Conservation (phyloP, 257 asterid genomes). For the Mitragyna speciosa region DNA sequence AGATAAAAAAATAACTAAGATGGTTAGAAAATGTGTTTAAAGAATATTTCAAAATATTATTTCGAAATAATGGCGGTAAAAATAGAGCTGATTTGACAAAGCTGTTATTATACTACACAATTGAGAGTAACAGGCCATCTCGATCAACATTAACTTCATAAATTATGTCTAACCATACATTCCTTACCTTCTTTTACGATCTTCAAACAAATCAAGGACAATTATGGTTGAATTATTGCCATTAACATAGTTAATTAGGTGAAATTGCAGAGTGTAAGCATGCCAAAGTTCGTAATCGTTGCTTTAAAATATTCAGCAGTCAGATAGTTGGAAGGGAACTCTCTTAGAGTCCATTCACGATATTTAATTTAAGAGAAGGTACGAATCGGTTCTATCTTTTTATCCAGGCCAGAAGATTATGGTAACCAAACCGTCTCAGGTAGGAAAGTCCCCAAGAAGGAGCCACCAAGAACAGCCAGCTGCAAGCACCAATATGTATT, state of each 20-base stretch:
- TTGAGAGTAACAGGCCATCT: not conserved
- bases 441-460: conserved; percentile 81
- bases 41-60: too few species aligned
- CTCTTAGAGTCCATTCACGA: not conserved
- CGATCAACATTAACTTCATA: not conserved
- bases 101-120: not conserved
- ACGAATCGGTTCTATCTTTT: not conserved
- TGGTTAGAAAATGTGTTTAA: too few species aligned
- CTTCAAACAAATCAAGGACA: not conserved
- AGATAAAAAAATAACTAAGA: too few species aligned
- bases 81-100: not conserved
- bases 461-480: conserved; percentile 98
- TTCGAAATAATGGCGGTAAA: too few species aligned
- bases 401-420: not conserved
- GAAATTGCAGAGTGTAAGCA: not conserved
- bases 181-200: not conserved
- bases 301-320: not conserved
- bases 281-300: not conserved
- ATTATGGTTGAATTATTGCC: not conserved
- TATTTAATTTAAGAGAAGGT: not conserved
- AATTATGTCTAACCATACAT: not conserved
- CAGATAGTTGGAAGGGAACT: not conserved
- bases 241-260: not conserved
- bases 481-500: conserved; percentile 31
- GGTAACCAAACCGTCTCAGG: conserved; percentile 74